These are phyloP conservation scores for Pseudevernia furfuracea DNA, from an alignment of 495 filamentous ascomycete species.

Conservation along the genomic window DNA sequence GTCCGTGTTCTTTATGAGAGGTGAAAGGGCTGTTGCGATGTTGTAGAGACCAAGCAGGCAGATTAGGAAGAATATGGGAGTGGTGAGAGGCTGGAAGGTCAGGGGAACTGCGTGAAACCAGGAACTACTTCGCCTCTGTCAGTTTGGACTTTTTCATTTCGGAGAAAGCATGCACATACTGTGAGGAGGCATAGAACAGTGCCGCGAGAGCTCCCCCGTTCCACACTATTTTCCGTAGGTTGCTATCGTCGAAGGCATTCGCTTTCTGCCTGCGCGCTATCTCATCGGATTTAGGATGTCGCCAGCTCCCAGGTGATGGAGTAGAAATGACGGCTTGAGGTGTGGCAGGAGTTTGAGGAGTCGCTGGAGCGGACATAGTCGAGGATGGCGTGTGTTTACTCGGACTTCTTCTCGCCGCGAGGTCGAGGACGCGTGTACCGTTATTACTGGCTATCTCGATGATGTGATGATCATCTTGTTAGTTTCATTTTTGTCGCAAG, in stretches of 20 bases:
- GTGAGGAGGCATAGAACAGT: conserved; percentile 34
- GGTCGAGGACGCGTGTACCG: neutral
- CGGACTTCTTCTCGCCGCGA: neutral
- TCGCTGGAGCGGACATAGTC: conserved; percentile 28
- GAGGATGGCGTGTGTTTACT: neutral
- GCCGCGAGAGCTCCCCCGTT: conserved; percentile 52
- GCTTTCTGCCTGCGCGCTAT: conserved; percentile 67
- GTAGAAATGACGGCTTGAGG: conserved; percentile 31
- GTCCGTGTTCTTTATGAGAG: conserved; percentile 62
- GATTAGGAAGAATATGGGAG: conserved; percentile 40
- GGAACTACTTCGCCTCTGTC: neutral
- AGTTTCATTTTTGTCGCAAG: neutral
- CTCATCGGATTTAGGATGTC: conserved; percentile 73
- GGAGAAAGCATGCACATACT: conserved; percentile 16
- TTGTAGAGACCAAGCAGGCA: conserved; percentile 59
- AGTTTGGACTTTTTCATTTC: neutral
- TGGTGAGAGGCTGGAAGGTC: conserved; percentile 25
- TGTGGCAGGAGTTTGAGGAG: conserved; percentile 32
- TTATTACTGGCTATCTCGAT: neutral
- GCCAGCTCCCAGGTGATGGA: conserved; percentile 73
- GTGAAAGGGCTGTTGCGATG: conserved; percentile 55
- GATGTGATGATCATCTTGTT: neutral
- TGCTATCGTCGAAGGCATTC: conserved; percentile 62
- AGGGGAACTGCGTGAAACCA: conserved; percentile 1
- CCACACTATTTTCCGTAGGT: conserved; percentile 55